These are phyloP conservation scores for Colletotrichum cordylinicola DNA, from an alignment of 2,329 filamentous ascomycete genomes.

Conservation along the genomic window DNA sequence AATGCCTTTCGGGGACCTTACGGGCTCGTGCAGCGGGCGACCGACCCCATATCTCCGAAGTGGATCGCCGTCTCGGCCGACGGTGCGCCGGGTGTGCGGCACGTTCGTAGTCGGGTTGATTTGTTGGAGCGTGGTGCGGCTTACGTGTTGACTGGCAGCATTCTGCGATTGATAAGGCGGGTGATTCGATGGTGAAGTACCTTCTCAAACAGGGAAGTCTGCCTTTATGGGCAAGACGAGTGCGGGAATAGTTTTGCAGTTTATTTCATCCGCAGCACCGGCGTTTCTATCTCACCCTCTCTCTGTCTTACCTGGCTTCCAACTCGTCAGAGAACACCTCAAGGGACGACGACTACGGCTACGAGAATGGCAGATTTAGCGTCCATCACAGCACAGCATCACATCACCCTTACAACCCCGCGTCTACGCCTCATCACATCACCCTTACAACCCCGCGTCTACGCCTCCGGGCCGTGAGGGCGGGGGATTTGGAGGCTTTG, in stretches of 20 bases:
- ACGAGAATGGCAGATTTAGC: background rate
- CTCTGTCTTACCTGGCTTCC: too few species aligned
- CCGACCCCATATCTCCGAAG: background rate
- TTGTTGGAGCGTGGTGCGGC: background rate
- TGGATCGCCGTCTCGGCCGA: background rate
- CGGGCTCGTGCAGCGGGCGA: too few species aligned
- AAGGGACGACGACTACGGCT: accelerated
- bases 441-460: background rate
- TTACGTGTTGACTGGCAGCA: background rate
- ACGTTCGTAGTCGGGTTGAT: background rate
- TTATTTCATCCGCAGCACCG: background rate
- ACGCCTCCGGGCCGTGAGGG: accelerated
- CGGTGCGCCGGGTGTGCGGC: background rate
- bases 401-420: background rate
- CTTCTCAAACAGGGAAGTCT: background rate
- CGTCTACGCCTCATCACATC: accelerated
- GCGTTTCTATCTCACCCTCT: too few species aligned
- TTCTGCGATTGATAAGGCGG: background rate
- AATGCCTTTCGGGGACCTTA: too few species aligned
- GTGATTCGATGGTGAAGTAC: background rate
- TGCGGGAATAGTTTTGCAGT: accelerated
- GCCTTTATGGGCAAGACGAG: background rate
- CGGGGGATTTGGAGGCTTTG: background rate
- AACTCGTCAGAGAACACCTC: too few species aligned
- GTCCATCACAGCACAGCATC: background rate